Evolutionary conservation across 169 alveolate species (phyloP).

Genomic region (Plasmodium cynomolgi): DNA sequence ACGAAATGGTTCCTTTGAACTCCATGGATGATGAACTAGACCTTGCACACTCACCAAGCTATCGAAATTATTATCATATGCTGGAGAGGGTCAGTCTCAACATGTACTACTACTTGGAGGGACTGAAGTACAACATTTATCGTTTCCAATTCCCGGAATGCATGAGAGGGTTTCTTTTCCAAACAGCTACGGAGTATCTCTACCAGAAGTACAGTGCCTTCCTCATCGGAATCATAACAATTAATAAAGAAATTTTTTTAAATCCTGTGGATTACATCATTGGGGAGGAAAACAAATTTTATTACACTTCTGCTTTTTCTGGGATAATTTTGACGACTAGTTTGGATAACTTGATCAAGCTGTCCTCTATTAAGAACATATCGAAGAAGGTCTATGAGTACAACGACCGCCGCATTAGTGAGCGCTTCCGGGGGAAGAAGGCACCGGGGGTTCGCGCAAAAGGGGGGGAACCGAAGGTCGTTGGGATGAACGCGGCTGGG

Average conservation of each 20-base stretch:
- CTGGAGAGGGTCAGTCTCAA: conserved; percentile 51
- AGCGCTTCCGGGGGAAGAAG: not conserved
- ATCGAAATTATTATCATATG: conserved; percentile 30
- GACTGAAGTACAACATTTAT: conserved; percentile 68
- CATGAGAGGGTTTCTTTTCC: conserved; percentile 76
- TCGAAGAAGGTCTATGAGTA: conserved; percentile 69
- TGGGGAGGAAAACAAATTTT: conserved; percentile 77
- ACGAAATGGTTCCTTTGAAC: not conserved
- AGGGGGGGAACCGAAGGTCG: not conserved
- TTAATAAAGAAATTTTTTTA: conserved; percentile 75
- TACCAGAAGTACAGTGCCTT: conserved; percentile 79
- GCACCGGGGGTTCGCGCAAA: not conserved
- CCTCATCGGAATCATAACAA: conserved; percentile 82
- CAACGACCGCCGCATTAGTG: conserved; percentile 42
- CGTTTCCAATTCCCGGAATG: conserved; percentile 74
- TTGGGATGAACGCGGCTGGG: not conserved
- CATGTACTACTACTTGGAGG: conserved; percentile 71
- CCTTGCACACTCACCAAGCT: not conserved
- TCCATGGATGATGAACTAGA: conserved; percentile 1
- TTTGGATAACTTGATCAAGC: conserved; percentile 75
- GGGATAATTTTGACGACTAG: conserved; percentile 83
- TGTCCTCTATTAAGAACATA: conserved; percentile 75
- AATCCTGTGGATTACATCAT: conserved; percentile 81
- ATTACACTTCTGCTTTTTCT: conserved; percentile 47
- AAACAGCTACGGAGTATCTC: conserved; percentile 77